Conservation (phyloP, 2,329 filamentous ascomycete genomes). For the Penicillium rolfsii region DNA sequence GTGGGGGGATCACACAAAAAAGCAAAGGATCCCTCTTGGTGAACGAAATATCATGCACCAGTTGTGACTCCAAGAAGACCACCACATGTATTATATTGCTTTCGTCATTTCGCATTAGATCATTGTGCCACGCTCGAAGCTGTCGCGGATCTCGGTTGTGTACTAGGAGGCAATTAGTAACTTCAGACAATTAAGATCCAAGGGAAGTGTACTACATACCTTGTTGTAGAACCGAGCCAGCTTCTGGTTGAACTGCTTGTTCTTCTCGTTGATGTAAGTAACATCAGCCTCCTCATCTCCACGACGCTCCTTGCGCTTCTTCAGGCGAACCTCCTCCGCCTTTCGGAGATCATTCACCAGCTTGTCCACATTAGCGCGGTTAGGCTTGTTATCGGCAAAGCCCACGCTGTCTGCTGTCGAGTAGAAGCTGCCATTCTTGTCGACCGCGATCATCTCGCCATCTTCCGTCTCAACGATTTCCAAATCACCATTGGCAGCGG, state of each 20-base stretch:
- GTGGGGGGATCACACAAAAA: background rate
- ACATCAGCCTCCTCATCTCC: constrained; percentile 88
- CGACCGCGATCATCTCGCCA: constrained; percentile 90
- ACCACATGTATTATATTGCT: constrained; percentile 27
- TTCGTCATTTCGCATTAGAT: constrained; percentile 61
- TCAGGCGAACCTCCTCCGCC: constrained; percentile 82
- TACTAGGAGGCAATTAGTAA: constrained; percentile 58
- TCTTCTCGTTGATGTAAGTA: constrained; percentile 99
- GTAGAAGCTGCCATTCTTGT: constrained; percentile 88
- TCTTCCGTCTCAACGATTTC: constrained; percentile 96
- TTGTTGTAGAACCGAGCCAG: constrained; percentile 95
- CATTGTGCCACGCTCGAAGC: constrained; percentile 95
- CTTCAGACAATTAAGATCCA: background rate
- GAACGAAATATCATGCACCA: background rate
- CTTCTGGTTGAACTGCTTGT: constrained; percentile 99
- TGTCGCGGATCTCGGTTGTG: constrained; percentile 93
- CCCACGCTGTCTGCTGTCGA: constrained; percentile 80
- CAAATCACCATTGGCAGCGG: constrained; percentile 79
- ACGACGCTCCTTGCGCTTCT: constrained; percentile 80
- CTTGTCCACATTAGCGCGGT: constrained; percentile 82
- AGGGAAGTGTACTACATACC: constrained; percentile 42
- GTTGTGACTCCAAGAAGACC: constrained; percentile 11
- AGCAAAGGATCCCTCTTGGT: background rate
- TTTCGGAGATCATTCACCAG: constrained; percentile 84
- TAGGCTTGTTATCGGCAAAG: constrained; percentile 83